These are phyloP conservation scores for Kluyveromyces wickerhamii DNA, from an alignment of 805 yeast species.

Conservation along the genomic window DNA sequence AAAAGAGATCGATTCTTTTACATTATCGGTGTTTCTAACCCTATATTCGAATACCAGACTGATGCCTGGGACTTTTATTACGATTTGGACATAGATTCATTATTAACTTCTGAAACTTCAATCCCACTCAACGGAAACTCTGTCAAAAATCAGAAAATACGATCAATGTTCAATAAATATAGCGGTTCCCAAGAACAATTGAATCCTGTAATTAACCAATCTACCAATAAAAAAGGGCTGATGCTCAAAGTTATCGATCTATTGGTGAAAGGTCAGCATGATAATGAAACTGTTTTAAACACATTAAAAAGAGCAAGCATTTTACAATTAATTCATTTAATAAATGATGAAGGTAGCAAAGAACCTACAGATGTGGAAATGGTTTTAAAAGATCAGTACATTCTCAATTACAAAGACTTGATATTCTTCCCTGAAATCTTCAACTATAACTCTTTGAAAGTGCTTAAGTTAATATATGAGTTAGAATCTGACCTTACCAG, in stretches of 20 bases:
- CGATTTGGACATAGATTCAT: conserved; percentile 45
- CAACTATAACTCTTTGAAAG: conserved; percentile 11
- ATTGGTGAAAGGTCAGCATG: conserved; percentile 21
- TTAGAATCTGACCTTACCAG: conserved; percentile 2
- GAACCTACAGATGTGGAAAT: conserved; percentile 13
- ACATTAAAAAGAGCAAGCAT: conserved; percentile 28
- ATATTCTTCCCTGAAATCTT: conserved; percentile 29
- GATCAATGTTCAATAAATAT: conserved; percentile 20
- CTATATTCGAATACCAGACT: conserved; percentile 47
- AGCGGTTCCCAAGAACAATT: conserved; percentile 8
- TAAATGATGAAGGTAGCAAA: conserved; percentile 11
- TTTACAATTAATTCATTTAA: conserved; percentile 26
- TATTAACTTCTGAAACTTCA: conserved; percentile 1
- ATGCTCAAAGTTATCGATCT: conserved; percentile 14
- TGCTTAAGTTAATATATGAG: conserved; percentile 11
- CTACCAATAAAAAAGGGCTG: conserved; percentile 9
- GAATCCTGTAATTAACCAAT: conserved; percentile 5
- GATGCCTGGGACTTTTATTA: conserved; percentile 54
- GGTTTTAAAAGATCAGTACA: conserved; percentile 27
- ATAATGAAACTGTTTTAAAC: conserved; percentile 20
- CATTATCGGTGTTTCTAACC: conserved; percentile 62
- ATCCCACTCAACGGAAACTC: background rate
- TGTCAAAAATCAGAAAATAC: conserved; percentile 5
- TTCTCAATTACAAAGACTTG: conserved; percentile 26
- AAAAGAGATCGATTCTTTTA: conserved; percentile 22